Base-by-base conservation (phyloP, 1,284 basidiomycete genomes). In the Puccinia hordei region DNA sequence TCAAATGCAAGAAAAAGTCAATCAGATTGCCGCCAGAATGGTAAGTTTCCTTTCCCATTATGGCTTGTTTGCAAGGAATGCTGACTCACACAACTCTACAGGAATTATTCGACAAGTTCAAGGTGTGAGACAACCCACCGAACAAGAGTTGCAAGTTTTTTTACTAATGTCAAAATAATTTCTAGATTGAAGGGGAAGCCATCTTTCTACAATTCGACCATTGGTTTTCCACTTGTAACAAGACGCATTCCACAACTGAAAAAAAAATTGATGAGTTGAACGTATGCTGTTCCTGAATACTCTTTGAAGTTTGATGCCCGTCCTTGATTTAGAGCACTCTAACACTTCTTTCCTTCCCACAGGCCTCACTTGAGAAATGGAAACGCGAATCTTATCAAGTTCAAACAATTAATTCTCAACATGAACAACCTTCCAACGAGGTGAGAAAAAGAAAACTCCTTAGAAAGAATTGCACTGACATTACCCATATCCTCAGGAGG, bases 281-380 rank as follows among this genome's bases (percentile, higher is more conserved):
- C 5, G 53, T 55, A 4, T 55, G 53, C 12, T 44, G 13, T 44
- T 44, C 41, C 41, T 44, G 41, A 44, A 44, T 44, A 44, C 41
- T 44, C 41, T 44, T 44, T 44, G 41, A 44, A 44, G 41, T 44
- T 44, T 44, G 41, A 44, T 44, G 41, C 41, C 41, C 41, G 41
- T 44, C 13, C 41, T 44, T 44, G 41, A 44, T 44, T 44, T 44
- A 44, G 41, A 44, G 41, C 41, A 44, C 41, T 44, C 41, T 44
- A 44, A 44, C 41, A 44, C 41, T 44, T 44, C 41, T 44, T 13
- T 44, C 41, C n/a, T n/a, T n/a, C n/a, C n/a, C 22, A 55, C 53
- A 55, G 53, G n/a, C 53, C 12, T 55, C 53, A 55, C 53, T 55
- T 55, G 53, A 55, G 53, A 55, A 55, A 55, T 55, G 53, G 53